phyloP scores from a whole-genome alignment of 345 rosid species.

The Mallotus nudiflorus region DNA sequence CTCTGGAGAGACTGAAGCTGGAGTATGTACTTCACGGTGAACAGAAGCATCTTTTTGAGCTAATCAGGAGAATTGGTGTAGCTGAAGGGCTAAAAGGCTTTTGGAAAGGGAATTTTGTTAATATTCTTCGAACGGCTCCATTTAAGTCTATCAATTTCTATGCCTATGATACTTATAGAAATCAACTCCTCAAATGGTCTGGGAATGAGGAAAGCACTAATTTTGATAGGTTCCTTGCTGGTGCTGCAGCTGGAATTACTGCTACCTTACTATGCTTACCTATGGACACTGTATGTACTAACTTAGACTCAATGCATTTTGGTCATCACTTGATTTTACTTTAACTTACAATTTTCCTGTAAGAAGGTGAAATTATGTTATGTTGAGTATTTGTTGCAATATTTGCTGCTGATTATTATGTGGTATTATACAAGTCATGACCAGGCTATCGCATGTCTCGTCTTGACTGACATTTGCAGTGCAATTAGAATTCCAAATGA shows the following conservation, averaged over 20 bases:
- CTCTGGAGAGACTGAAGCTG: constrained; percentile 88
- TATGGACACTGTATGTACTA: constrained; percentile 79
- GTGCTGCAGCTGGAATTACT: constrained; percentile 95
- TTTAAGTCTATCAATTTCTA: constrained; percentile 93
- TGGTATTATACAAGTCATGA: background rate
- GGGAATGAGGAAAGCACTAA: constrained; percentile 76
- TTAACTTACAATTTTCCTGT: background rate
- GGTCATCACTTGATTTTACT: background rate
- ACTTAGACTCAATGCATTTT: background rate
- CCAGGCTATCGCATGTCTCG: background rate
- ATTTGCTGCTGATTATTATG: background rate
- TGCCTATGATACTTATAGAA: constrained; percentile 83
- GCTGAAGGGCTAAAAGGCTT: constrained; percentile 79
- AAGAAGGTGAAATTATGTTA: background rate
- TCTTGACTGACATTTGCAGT: background rate
- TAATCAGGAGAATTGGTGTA: constrained; percentile 56
- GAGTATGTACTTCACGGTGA: constrained; percentile 83
- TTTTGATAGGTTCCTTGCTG: constrained; percentile 85
- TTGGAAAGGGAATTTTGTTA: constrained; percentile 92
- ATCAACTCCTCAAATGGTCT: constrained; percentile 55
- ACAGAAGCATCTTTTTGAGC: constrained; percentile 59
- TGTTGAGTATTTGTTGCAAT: constrained; percentile 9
- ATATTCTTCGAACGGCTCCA: constrained; percentile 93
- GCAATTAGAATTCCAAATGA: background rate
- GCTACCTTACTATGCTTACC: constrained; percentile 91